Percentiles rank a stretch among this genome's conserved stretches.
Evolutionary conservation across 768 basidiomycete species (phyloP).

Genomic region (Lactarius tabidus): DNA sequence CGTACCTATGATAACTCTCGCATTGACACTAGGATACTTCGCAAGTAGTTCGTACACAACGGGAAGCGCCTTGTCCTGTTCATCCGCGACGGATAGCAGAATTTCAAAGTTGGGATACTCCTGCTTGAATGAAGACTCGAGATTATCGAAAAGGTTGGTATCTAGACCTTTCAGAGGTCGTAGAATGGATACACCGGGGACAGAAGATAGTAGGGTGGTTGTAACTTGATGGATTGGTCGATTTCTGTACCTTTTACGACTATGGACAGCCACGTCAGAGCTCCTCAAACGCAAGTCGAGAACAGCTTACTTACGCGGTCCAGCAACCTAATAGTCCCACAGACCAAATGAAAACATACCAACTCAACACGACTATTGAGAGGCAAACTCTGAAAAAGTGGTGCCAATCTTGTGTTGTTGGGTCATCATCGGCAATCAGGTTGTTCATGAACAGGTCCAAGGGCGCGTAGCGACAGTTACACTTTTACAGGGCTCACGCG

Average conservation of each 20-base stretch:
- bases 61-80: constrained; percentile 80
- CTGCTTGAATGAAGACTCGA: constrained; percentile 89
- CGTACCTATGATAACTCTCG: constrained; percentile 74
- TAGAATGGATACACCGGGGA: constrained; percentile 90
- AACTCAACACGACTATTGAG: constrained; percentile 30
- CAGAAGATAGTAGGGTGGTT: constrained; percentile 41
- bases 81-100: constrained; percentile 86
- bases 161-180: constrained; percentile 95
- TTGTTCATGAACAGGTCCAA: not conserved
- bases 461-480: not conserved
- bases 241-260: constrained; percentile 70
- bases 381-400: constrained; percentile 2
- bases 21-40: constrained; percentile 73
- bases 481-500: no score
- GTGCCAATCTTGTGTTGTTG: not conserved
- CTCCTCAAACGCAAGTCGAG: not conserved
- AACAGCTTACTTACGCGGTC: constrained; percentile 28
- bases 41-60: constrained; percentile 73
- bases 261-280: constrained; percentile 32
- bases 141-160: constrained; percentile 91
- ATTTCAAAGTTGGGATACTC: constrained; percentile 92
- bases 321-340: constrained; percentile 30
- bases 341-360: constrained; percentile 43
- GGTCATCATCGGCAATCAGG: not conserved
- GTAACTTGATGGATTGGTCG: constrained; percentile 60